Evolutionary conservation across 495 filamentous ascomycete genomes (phyloP).

Genomic region (Lepidopterella palustris): DNA sequence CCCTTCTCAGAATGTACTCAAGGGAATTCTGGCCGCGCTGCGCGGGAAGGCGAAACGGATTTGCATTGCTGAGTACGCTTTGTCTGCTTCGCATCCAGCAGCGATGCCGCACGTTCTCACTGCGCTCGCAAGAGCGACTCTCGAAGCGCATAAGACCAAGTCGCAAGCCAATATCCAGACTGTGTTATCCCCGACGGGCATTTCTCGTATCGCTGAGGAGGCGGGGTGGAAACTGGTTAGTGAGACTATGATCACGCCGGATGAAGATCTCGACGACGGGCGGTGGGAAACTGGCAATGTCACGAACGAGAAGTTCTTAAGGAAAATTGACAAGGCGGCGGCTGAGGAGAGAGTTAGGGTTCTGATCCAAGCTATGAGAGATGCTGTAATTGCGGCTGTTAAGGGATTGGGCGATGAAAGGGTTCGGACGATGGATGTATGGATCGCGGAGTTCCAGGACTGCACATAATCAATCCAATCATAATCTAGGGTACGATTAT

Average conservation of each 20-base stretch:
- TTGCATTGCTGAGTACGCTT: slow-evolving; percentile 41
- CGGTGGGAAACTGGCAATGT: slow-evolving; percentile 39
- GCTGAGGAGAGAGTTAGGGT: slow-evolving; percentile 36
- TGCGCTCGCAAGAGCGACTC: slow-evolving; percentile 26
- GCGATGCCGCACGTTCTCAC: slow-evolving; percentile 31
- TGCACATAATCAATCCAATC: too few relatives aligned
- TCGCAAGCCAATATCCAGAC: slow-evolving; percentile 44
- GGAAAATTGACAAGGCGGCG: slow-evolving; percentile 31
- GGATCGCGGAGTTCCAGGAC: neutral
- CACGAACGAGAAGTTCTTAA: neutral
- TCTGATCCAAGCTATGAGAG: slow-evolving; percentile 33
- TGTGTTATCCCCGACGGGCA: slow-evolving; percentile 33
- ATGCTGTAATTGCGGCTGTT: slow-evolving; percentile 22
- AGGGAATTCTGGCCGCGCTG: slow-evolving; percentile 34
- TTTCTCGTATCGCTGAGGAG: slow-evolving; percentile 32
- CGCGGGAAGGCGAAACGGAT: slow-evolving; percentile 33
- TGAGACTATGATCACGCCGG: slow-evolving; percentile 29
- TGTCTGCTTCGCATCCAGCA: slow-evolving; percentile 23
- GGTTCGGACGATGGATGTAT: neutral
- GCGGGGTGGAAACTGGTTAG: slow-evolving; percentile 34
- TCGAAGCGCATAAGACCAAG: slow-evolving; percentile 27
- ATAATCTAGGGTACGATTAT: too few relatives aligned
- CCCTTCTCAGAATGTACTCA: slow-evolving; percentile 28
- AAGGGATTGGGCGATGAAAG: neutral
- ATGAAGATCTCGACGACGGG: slow-evolving; percentile 41